Evolutionary conservation across 306 rosid genomes (phyloP).

Genomic region (Dryas drummondii): DNA sequence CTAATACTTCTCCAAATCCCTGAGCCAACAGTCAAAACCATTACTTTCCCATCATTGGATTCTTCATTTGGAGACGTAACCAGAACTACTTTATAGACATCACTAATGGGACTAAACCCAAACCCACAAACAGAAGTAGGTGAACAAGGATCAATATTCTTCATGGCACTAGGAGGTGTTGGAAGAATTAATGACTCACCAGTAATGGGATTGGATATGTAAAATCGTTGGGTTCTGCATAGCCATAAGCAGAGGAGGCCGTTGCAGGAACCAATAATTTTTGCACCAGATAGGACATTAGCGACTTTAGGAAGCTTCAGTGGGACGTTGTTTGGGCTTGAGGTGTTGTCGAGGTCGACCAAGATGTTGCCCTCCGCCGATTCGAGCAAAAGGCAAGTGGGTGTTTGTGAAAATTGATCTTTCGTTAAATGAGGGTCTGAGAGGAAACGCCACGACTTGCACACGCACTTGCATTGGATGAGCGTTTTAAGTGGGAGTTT

Average conservation of each 20-base stretch:
- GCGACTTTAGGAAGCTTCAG: too few species aligned
- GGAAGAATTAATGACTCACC: background rate
- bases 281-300: too few species aligned
- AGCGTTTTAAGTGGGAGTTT: too few species aligned
- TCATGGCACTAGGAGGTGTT: background rate
- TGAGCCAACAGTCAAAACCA: background rate
- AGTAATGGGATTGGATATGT: background rate
- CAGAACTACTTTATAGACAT: background rate
- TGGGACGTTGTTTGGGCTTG: too few species aligned
- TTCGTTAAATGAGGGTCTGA: too few species aligned
- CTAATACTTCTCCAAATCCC: background rate
- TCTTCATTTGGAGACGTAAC: background rate
- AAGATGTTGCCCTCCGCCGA: too few species aligned
- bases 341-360: too few species aligned
- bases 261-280: background rate
- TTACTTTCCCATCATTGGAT: background rate
- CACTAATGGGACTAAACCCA: background rate
- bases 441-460: too few species aligned
- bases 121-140: background rate
- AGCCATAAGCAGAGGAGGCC: background rate
- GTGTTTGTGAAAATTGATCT: too few species aligned
- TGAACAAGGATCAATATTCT: too few species aligned
- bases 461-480: too few species aligned
- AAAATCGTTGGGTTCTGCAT: background rate
- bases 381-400: too few species aligned